Base-by-base conservation (phyloP, 257 asterid species). In the Rhazya stricta region DNA sequence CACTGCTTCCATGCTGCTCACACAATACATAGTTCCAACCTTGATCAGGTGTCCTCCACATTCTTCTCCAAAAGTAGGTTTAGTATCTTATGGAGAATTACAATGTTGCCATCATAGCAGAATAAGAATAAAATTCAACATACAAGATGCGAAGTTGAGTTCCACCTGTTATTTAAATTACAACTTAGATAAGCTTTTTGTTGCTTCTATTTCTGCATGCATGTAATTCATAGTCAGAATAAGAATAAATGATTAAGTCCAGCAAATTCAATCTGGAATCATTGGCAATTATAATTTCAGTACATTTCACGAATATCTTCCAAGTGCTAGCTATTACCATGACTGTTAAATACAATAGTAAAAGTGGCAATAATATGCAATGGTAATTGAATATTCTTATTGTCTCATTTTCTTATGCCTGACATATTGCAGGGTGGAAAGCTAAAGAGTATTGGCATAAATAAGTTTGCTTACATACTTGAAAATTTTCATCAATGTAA, bases 21-120 rank as follows among this genome's bases (percentile, higher is more conserved):
- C 21, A 76, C 81, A 69, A 75, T 76, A 60, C 23, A 43, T 73
- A 56, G 79, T 81, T 74, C 83, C 71, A 51, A 70, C 51, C 62
- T 77, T 68, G 71, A 76, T 77, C 93, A 88, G 97, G 97, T 89
- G 81, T 72, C 45, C 53, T 76, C 27, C 70, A 48, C 43, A n/a
- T 69, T 71, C 32, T 69, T 79, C 58, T 3, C 29, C 50, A 56
- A 9, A 27, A 54, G 19, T 36, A 27, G 54, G 32, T 43, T 45
- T 34, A 23, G 12, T 19, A 66, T 66, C 48, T 32, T 62, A 8
- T 41, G 3, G 4, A 36, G 27, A 32, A 34, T 34, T 63, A 18
- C 18, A 34, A 34, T 63, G 27, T 63, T 36, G 42, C 58, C 25
- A 39, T 3, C 36, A 15, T 51, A 45, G n/a, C 46, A 42, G 41